Conservation (phyloP, 129 eudicot genomes). For the Flaveria robusta region DNA sequence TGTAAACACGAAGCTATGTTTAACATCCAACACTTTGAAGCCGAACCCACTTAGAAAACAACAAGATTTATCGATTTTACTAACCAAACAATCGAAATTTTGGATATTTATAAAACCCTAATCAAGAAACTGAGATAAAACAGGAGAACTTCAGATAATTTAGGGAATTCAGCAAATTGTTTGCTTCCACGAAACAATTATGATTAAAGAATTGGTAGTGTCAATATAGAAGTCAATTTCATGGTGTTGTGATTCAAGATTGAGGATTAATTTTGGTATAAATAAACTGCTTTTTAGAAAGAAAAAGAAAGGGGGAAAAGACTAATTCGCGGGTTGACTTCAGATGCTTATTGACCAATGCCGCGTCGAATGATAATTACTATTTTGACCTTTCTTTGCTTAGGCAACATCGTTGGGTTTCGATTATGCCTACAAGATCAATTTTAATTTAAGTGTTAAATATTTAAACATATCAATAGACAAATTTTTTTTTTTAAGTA, state of each 20-base stretch:
- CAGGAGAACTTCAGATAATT: neutral
- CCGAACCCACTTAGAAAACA: constrained; percentile 35
- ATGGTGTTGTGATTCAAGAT: constrained; percentile 17
- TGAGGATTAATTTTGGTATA: constrained; percentile 26
- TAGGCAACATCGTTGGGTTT: constrained; percentile 8
- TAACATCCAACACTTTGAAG: constrained; percentile 41
- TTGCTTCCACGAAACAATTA: constrained; percentile 32
- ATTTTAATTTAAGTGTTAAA: neutral
- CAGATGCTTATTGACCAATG: constrained; percentile 38
- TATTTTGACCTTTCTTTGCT: constrained; percentile 1
- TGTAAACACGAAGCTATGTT: constrained; percentile 25
- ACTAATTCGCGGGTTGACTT: constrained; percentile 39
- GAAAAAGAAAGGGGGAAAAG: constrained; percentile 17
- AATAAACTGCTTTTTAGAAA: constrained; percentile 18
- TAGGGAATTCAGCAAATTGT: constrained; percentile 1
- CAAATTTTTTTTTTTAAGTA: too few species aligned
- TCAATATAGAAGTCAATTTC: constrained; percentile 28
- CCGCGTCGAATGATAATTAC: constrained; percentile 32
- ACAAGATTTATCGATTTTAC: constrained; percentile 16
- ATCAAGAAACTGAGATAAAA: constrained; percentile 20
- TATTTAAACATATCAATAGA: too few species aligned
- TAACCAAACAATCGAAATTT: neutral
- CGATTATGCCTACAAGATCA: neutral
- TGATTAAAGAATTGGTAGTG: constrained; percentile 11
- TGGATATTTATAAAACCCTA: constrained; percentile 8